These are phyloP conservation scores for Theobroma grandiflorum DNA, from an alignment of 441 rosid species.

Conservation along the genomic window DNA sequence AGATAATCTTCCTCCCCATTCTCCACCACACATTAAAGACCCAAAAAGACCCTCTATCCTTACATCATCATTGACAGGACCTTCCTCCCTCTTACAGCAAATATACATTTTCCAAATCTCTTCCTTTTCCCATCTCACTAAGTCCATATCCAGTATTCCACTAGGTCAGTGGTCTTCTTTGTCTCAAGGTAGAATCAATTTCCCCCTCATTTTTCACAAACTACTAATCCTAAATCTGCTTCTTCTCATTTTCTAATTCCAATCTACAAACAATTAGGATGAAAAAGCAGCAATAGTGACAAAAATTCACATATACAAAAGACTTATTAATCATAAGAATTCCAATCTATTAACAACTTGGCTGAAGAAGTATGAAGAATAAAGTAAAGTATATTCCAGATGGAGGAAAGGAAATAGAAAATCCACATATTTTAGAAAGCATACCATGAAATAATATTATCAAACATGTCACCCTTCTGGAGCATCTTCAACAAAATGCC, in stretches of 20 bases:
- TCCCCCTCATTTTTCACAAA: neutral
- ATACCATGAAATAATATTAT: slow-evolving; percentile 62
- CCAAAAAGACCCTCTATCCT: neutral
- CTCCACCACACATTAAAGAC: neutral
- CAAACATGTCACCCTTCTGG: slow-evolving; percentile 48
- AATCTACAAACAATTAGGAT: neutral
- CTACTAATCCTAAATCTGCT: neutral
- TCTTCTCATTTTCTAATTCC: neutral
- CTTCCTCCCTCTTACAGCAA: neutral
- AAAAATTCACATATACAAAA: neutral
- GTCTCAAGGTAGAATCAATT: neutral
- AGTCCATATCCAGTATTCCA: neutral
- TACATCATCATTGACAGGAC: slow-evolving; percentile 4
- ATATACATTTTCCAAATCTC: neutral
- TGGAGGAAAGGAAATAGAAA: slow-evolving; percentile 22
- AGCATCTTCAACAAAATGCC: slow-evolving; percentile 66
- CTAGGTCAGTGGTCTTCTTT: neutral
- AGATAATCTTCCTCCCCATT: neutral
- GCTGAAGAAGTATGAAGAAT: slow-evolving; percentile 15
- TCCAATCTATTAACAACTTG: slow-evolving; percentile 16
- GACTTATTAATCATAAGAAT: slow-evolving; percentile 14
- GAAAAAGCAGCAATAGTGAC: neutral
- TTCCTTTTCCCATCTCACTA: neutral
- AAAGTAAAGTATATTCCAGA: slow-evolving; percentile 15
- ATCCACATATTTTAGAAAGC: slow-evolving; percentile 22